These are phyloP conservation scores for Carallia pectinifolia DNA, from an alignment of 345 rosid species.

Conservation along the genomic window DNA sequence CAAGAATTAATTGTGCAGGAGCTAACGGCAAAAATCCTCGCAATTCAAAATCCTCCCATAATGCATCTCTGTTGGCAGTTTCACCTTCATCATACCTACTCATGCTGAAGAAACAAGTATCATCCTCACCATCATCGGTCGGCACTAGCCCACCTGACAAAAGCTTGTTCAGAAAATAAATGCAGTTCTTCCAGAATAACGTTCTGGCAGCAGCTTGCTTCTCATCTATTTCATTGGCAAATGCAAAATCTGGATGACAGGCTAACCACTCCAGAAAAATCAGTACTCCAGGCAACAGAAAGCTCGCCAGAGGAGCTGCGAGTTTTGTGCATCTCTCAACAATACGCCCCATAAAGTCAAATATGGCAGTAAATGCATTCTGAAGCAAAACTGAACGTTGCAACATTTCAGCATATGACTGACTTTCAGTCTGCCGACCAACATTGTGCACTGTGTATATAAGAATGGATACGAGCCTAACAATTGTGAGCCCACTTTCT, in stretches of 20 bases:
- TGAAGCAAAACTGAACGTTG: conserved; percentile 84
- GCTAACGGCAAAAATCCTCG: conserved; percentile 83
- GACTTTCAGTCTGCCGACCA: conserved; percentile 70
- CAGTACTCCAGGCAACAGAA: conserved; percentile 69
- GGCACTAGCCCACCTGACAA: conserved; percentile 44
- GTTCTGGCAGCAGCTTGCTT: conserved; percentile 54
- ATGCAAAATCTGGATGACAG: conserved; percentile 70
- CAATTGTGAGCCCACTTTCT: conserved; percentile 65
- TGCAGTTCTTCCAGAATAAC: conserved; percentile 68
- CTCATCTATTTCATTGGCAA: conserved; percentile 63
- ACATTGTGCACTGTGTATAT: conserved; percentile 69
- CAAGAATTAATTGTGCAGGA: conserved; percentile 81
- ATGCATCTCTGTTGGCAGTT: conserved; percentile 79
- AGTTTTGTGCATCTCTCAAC: conserved; percentile 63
- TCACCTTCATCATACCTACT: conserved; percentile 90
- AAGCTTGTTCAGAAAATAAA: conserved; percentile 64
- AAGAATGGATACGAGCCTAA: conserved; percentile 67
- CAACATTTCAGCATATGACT: conserved; percentile 82
- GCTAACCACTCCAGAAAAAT: conserved; percentile 95
- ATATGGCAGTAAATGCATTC: conserved; percentile 71
- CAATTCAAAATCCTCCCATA: conserved; percentile 92
- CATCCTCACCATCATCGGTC: conserved; percentile 66
- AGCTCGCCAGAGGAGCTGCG: conserved; percentile 68
- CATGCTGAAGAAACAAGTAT: conserved; percentile 78
- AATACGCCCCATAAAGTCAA: conserved; percentile 63